Evolutionary conservation across 2,329 filamentous ascomycete species (phyloP).

Genomic region (Cyanodermella asteris): DNA sequence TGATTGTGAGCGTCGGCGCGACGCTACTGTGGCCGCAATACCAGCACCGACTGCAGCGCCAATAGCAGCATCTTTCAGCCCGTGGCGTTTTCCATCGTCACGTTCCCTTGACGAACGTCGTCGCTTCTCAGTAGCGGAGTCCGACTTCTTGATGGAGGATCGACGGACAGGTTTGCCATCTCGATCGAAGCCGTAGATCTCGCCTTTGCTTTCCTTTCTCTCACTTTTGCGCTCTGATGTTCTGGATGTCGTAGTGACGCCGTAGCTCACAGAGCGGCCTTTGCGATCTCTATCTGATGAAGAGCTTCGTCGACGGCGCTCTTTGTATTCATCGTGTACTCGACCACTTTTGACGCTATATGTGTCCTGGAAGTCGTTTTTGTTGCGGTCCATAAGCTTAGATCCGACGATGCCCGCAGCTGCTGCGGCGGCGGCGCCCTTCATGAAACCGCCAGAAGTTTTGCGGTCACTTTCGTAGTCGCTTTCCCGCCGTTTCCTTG

Average conservation of each 20-base stretch:
- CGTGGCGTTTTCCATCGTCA: too few species aligned
- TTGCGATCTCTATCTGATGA: too few species aligned
- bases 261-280: too few species aligned
- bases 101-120: too few species aligned
- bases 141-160: constrained; percentile 3
- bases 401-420: constrained; percentile 30
- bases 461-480: constrained; percentile 26
- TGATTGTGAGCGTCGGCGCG: too few species aligned
- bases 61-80: constrained; percentile 16
- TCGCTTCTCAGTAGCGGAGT: too few species aligned
- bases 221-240: too few species aligned
- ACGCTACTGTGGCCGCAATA: too few species aligned
- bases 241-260: too few species aligned
- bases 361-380: constrained; percentile 36
- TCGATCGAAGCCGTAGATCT: constrained; percentile 13
- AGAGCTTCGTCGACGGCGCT: constrained; percentile 9
- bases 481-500: too few species aligned
- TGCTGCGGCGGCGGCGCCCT: constrained; percentile 31
- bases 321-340: constrained; percentile 13
- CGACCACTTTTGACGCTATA: constrained; percentile 36
- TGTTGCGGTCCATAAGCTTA: constrained; percentile 27
- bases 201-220: too few species aligned
- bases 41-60: constrained; percentile 18
- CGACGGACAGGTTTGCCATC: constrained; percentile 2
- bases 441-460: constrained; percentile 26